Evolutionary conservation across 2,329 filamentous ascomycete genomes (phyloP), one percentile per base, ranked within the genome.

Genomic region (Neonectria ditissima): DNA sequence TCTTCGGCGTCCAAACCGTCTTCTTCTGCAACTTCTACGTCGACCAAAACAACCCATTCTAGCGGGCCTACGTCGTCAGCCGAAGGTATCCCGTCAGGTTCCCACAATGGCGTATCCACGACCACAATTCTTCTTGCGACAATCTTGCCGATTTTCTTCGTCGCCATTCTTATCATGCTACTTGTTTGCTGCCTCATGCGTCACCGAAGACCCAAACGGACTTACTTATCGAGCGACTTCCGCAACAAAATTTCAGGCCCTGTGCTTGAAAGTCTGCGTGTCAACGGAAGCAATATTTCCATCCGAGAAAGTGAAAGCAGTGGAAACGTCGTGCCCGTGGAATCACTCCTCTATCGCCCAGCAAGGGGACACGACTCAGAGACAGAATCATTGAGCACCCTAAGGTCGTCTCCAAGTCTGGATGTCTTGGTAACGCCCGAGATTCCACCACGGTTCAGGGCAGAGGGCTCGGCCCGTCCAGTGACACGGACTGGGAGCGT

Each of bases 101-200:
- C 65, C 13, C 54, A 63, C n/a, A 64, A 66, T 10, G 75, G 71
- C 26, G 48, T 78, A 7, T 75, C 67, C 22, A 80, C 73, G 3
- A 71, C 71, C 22, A 73, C 77, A 4, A 77, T 84, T 22, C 72
- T 84, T 6, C 69, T 84, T 14, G 83, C 81, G 1, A 79, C 81
- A 3, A 76, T 85, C 3, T 73, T 85, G 3, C 82, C 83, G 2
- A 66, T 84, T 14, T 65, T 83, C 1, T 70, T 77, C 20, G 59
- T 80, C 11, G 65, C 77, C 0, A 63, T 80, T 5, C 63, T 78
- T 9, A 65, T 78, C 18, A 69, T 78, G 66, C 63, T 80, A 3
- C 63, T 80, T 6, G 63, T 77, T 22, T 80, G 75, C 62, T 76
- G 77, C 56, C 59, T 78, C 43, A 71, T 74, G 13, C 72, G 79